phyloP scores from a whole-genome alignment of 768 basidiomycete genomes.

The Cubamyces lactineus region DNA sequence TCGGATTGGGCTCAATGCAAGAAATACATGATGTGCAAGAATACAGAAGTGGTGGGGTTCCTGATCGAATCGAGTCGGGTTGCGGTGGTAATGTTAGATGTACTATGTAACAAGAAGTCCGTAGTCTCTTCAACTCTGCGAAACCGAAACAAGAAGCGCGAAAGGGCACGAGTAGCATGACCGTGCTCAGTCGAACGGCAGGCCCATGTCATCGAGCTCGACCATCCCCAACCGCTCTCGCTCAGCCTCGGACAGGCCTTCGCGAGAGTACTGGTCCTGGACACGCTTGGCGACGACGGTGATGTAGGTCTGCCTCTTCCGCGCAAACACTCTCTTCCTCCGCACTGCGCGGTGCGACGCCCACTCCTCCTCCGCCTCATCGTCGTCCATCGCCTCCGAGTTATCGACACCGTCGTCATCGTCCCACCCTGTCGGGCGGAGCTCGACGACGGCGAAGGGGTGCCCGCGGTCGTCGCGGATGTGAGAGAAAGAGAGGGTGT shows the following conservation, averaged over 20 bases:
- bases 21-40: too few relatives aligned
- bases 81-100: too few relatives aligned
- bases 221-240: constrained; percentile 17
- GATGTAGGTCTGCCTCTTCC: not conserved
- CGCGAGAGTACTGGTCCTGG: constrained; percentile 12
- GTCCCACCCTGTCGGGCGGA: constrained; percentile 5
- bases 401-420: not conserved
- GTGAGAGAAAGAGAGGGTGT: constrained; percentile 19
- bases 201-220: not conserved
- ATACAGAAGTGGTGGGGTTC: too few relatives aligned
- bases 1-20: too few relatives aligned
- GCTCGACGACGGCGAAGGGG: constrained; percentile 22
- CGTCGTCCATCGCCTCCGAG: not conserved
- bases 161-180: too few relatives aligned
- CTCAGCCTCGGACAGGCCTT: constrained; percentile 19
- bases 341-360: not conserved
- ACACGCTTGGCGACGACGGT: constrained; percentile 19
- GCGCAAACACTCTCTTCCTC: not conserved
- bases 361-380: not conserved
- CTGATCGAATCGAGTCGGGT: too few relatives aligned
- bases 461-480: constrained; percentile 18
- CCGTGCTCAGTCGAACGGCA: too few relatives aligned
- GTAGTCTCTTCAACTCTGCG: too few relatives aligned
- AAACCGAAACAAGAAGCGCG: too few relatives aligned
- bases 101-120: too few relatives aligned